Evolutionary conservation across 2,329 filamentous ascomycete species (phyloP), one percentile per base, ranked within the genome.

Genomic region (Arthroderma sp.): DNA sequence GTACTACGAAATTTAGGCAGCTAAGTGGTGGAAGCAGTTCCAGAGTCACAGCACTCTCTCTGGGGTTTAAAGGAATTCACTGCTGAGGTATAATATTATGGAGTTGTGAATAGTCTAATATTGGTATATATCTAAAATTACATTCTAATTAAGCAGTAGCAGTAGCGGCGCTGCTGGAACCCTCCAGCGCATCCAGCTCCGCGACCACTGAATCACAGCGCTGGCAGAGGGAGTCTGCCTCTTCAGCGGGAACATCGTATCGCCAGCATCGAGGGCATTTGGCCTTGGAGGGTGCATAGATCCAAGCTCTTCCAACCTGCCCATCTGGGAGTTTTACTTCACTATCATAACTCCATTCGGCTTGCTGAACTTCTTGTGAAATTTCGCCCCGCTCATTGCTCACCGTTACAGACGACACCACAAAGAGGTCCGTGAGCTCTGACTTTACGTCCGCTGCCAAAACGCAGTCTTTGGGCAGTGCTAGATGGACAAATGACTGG

Each of bases 181-280:
- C 15, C 15, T 22, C 15, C 15, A 22, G 15, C 15, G 15, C 15
- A 44, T 58, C 53, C n/a, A 64, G 46, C 36, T 64, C 60, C 28
- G 55, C 55, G 10, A 89, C 73, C 32, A 81, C 76, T 8, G 77
- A 73, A 29, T 80, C 77, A 60, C 89, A 96, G 57, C 86, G 71
- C 40, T 62, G 64, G 62, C 89, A 96, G 11, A 94, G 65, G 34
- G 67, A 61, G n/a, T 53, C 50, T 42, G 51, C 43, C 3, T 53
- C 37, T 38, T 60, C 53, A 15, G 47, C 7, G 36, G 74, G 68
- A n/a, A 83, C 80, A 27, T 83, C 72, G 61, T 85, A 94, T 49
- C 83, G 77, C 91, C 91, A 98, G 65, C 91, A 98, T 42, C 91
- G 73, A 1, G 77, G 72, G 60, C 91, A 98, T 62, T 96, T 98